These are phyloP conservation scores for Cryphonectria carpinicola DNA, from an alignment of 2,329 filamentous ascomycete genomes.

Conservation along the genomic window DNA sequence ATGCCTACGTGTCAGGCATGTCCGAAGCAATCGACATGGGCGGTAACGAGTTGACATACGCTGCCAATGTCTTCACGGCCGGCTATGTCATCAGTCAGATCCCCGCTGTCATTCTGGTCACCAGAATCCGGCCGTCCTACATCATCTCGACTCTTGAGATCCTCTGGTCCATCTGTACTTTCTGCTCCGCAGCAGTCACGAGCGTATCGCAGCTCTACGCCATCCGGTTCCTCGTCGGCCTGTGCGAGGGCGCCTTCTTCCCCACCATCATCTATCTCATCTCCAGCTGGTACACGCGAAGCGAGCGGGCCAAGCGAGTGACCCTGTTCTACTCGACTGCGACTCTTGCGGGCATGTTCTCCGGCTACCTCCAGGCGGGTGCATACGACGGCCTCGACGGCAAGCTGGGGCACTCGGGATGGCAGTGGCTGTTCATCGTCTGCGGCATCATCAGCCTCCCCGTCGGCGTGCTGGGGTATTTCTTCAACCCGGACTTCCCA, in stretches of 20 bases:
- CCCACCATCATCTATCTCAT: slow-evolving; percentile 28
- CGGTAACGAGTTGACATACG: slow-evolving; percentile 25
- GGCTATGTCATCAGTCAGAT: slow-evolving; percentile 27
- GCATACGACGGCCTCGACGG: slow-evolving; percentile 54
- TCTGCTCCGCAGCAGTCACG: slow-evolving; percentile 28
- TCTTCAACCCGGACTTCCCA: slow-evolving; percentile 28
- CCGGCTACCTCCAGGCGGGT: slow-evolving; percentile 54
- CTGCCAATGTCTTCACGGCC: slow-evolving; percentile 26
- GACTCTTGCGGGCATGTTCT: slow-evolving; percentile 50
- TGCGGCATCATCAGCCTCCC: slow-evolving; percentile 32
- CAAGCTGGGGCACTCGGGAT: slow-evolving; percentile 48
- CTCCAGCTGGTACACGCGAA: slow-evolving; percentile 26
- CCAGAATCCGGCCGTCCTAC: slow-evolving; percentile 25
- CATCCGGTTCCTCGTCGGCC: slow-evolving; percentile 25
- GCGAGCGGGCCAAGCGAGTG: slow-evolving; percentile 26
- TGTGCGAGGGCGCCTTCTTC: slow-evolving; percentile 30
- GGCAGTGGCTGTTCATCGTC: slow-evolving; percentile 57
- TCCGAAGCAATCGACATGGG: slow-evolving; percentile 27
- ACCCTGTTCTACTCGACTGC: slow-evolving; percentile 27
- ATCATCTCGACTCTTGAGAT: slow-evolving; percentile 26
- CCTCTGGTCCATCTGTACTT: slow-evolving; percentile 26
- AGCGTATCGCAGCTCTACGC: slow-evolving; percentile 27
- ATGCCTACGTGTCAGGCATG: slow-evolving; percentile 29
- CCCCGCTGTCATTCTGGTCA: slow-evolving; percentile 27
- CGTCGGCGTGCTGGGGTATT: slow-evolving; percentile 29